Evolutionary conservation across 2,329 filamentous ascomycete genomes (phyloP).

Genomic region (Aspergillus candidus): DNA sequence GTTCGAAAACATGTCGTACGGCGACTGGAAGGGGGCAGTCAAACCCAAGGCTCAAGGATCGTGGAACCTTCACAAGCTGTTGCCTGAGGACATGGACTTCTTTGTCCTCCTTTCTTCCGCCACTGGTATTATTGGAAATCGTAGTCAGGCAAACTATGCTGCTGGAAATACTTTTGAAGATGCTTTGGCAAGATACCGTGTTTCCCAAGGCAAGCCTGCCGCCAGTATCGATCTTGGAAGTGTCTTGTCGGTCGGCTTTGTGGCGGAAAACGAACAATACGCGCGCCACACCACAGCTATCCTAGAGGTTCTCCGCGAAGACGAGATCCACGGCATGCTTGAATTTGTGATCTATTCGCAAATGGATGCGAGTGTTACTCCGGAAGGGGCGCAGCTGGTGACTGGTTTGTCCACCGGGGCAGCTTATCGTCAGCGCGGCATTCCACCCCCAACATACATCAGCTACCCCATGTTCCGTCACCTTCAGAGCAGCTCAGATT

Average conservation of each 20-base stretch:
- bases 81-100: constrained; percentile 33
- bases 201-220: constrained; percentile 15
- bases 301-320: constrained; percentile 18
- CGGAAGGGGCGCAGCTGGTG: too few species aligned
- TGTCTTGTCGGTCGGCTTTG: too few species aligned
- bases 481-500: background rate
- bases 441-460: background rate
- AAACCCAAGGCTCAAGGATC: constrained; percentile 34
- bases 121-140: constrained; percentile 37
- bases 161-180: constrained; percentile 32
- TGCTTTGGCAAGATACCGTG: constrained; percentile 23
- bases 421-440: too few species aligned
- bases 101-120: constrained; percentile 33
- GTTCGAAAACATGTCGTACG: constrained; percentile 36
- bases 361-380: background rate
- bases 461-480: background rate
- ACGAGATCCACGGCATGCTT: constrained; percentile 1
- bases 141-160: constrained; percentile 38
- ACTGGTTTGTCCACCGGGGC: too few species aligned
- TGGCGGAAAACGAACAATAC: too few species aligned
- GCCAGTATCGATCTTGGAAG: constrained; percentile 16
- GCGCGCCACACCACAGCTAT: too few species aligned
- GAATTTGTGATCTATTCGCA: constrained; percentile 1
- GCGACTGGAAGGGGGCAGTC: constrained; percentile 29
- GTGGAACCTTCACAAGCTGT: constrained; percentile 26